phyloP scores from a whole-genome alignment of 805 yeast genomes.

The Kuraishia molischiana region DNA sequence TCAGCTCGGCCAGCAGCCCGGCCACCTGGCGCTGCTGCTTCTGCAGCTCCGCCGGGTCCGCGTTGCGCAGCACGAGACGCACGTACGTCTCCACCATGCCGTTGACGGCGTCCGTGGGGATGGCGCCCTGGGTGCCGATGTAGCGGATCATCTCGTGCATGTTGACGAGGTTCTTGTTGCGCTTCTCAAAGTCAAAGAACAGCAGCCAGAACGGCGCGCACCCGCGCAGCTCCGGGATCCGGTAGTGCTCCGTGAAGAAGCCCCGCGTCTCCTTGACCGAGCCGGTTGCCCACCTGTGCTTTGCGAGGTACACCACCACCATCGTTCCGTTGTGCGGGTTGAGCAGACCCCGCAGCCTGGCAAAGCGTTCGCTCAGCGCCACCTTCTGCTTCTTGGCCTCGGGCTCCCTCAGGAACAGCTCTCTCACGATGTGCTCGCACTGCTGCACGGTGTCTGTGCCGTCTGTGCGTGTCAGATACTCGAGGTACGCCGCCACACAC shows the following conservation, averaged over 20 bases:
- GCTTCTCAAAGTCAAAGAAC: constrained; percentile 43
- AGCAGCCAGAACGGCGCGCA: constrained; percentile 47
- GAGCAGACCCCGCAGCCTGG: too few species aligned
- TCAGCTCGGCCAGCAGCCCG: too few species aligned
- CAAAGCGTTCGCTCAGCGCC: background rate
- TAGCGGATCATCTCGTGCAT: constrained; percentile 33
- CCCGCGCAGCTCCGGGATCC: constrained; percentile 19
- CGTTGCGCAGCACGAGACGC: constrained; percentile 23
- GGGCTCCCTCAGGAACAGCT: too few species aligned
- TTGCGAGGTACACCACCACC: constrained; percentile 17
- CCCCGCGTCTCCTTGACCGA: constrained; percentile 15
- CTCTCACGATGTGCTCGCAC: too few species aligned
- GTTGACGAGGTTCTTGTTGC: constrained; percentile 31
- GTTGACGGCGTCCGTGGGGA: constrained; percentile 41
- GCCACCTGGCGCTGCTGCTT: constrained; percentile 1
- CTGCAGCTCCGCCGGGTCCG: constrained; percentile 11
- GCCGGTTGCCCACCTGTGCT: constrained; percentile 13
- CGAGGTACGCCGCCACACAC: constrained; percentile 9
- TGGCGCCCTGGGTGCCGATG: constrained; percentile 30
- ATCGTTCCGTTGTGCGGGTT: constrained; percentile 8
- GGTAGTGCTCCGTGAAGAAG: constrained; percentile 13
- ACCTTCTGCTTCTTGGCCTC: background rate
- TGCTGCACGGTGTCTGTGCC: too few species aligned
- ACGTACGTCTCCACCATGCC: constrained; percentile 25
- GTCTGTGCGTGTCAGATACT: constrained; percentile 6